phyloP scores from a whole-genome alignment of 108 stramenopile species.

The Thalassiosira profunda region DNA sequence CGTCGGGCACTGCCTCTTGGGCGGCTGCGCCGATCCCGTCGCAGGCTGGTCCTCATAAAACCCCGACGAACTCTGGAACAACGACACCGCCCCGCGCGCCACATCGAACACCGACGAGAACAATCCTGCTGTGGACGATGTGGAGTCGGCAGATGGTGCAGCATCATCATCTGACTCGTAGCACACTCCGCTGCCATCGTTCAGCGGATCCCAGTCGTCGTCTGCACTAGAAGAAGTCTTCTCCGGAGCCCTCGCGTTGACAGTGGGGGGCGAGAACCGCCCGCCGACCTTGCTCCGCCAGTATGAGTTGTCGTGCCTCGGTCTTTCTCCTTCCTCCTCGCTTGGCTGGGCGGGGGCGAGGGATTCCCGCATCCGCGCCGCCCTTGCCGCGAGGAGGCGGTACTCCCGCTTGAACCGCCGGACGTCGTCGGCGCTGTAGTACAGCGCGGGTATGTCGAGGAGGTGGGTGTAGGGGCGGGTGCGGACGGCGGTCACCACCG shows the following conservation, averaged over 20 bases:
- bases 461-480: constrained; percentile 12
- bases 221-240: not conserved
- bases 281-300: not conserved
- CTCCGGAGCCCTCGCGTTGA: too few species aligned
- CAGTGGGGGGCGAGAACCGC: not conserved
- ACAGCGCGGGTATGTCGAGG: constrained; percentile 4
- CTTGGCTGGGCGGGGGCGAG: not conserved
- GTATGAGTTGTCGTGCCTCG: not conserved
- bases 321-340: too few species aligned
- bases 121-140: not conserved
- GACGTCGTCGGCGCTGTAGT: constrained; percentile 11
- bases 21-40: too few species aligned
- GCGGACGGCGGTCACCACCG: constrained; percentile 14
- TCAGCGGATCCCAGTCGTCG: too few species aligned
- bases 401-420: constrained; percentile 19
- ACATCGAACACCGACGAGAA: constrained; percentile 38
- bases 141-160: not conserved
- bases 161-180: too few species aligned
- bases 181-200: not conserved
- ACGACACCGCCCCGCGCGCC: constrained; percentile 10
- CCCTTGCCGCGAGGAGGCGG: not conserved
- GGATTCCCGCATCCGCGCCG: not conserved
- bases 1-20: too few species aligned
- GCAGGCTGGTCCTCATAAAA: too few species aligned
- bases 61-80: too few species aligned